phyloP scores from a whole-genome alignment of 116 monocot species.

The Trichopus zeylanicus region DNA sequence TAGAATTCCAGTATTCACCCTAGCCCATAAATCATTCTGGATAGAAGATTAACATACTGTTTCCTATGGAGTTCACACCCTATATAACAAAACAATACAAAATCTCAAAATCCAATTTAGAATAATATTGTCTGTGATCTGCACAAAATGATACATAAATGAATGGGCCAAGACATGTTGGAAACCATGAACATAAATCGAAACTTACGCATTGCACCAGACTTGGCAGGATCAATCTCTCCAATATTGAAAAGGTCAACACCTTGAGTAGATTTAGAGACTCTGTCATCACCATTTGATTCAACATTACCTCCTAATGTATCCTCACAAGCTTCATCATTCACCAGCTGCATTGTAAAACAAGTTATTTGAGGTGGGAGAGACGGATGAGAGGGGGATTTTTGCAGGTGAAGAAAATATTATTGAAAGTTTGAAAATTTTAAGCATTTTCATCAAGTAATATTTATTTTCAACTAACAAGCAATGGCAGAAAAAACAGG shows the following conservation, averaged over 20 bases:
- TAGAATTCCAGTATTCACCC: too few species aligned
- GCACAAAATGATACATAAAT: background rate
- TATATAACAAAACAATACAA: too few species aligned
- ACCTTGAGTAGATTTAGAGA: slow-evolving; percentile 15
- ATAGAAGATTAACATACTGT: too few species aligned
- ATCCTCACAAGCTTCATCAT: slow-evolving; percentile 24
- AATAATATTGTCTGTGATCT: background rate
- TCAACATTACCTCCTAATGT: slow-evolving; percentile 12
- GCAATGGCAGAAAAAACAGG: too few species aligned
- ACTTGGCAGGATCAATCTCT: slow-evolving; percentile 71
- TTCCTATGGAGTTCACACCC: too few species aligned
- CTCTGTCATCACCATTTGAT: slow-evolving; percentile 7
- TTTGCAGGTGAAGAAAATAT: too few species aligned
- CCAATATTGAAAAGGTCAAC: slow-evolving; percentile 57
- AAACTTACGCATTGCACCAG: slow-evolving; percentile 78
- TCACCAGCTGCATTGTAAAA: slow-evolving; percentile 24
- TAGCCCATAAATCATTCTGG: background rate
- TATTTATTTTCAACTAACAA: too few species aligned
- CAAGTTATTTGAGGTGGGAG: background rate
- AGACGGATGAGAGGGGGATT: too few species aligned
- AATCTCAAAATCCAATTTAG: background rate
- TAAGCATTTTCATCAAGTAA: too few species aligned
- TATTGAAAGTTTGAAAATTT: too few species aligned
- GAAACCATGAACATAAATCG: background rate
- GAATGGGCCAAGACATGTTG: background rate